Evolutionary conservation across 2,329 filamentous ascomycete species (phyloP).

Genomic region (Arthrobotrys sphaeroides): DNA sequence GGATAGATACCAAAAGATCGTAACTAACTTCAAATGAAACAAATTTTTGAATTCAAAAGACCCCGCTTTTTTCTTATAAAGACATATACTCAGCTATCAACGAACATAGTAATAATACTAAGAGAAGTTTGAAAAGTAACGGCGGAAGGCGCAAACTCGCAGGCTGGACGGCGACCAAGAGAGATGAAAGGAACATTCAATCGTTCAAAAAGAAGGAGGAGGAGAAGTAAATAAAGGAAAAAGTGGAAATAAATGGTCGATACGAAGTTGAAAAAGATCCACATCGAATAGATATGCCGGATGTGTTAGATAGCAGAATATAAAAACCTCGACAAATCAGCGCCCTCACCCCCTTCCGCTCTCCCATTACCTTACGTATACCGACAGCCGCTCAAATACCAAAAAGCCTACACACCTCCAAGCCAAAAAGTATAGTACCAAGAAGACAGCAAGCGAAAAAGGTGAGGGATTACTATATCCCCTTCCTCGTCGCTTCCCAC

Average conservation of each 20-base stretch:
- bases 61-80: slow-evolving; percentile 33
- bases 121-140: not conserved
- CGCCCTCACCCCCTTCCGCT: not conserved
- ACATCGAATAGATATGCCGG: slow-evolving; percentile 2
- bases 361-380: not conserved
- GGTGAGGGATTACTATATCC: slow-evolving; percentile 12
- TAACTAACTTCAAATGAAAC: not conserved
- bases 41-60: slow-evolving; percentile 34
- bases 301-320: not conserved
- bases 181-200: not conserved
- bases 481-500: slow-evolving; percentile 48
- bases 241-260: not conserved
- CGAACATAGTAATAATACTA: not conserved
- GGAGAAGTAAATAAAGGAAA: not conserved
- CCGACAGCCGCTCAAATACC: not conserved
- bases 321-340: not conserved
- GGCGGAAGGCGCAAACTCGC: not conserved
- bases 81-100: not conserved
- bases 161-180: slow-evolving; percentile 34
- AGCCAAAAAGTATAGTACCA: not conserved
- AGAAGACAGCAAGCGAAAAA: not conserved
- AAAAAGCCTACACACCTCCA: not conserved
- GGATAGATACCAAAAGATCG: too few species aligned
- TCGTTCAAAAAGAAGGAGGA: not conserved
- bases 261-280: not conserved